A percentile compares a stretch with the other conserved stretches of the same genome.
phyloP scores from a whole-genome alignment of 106 monocot species.

The Posidonia australis region DNA sequence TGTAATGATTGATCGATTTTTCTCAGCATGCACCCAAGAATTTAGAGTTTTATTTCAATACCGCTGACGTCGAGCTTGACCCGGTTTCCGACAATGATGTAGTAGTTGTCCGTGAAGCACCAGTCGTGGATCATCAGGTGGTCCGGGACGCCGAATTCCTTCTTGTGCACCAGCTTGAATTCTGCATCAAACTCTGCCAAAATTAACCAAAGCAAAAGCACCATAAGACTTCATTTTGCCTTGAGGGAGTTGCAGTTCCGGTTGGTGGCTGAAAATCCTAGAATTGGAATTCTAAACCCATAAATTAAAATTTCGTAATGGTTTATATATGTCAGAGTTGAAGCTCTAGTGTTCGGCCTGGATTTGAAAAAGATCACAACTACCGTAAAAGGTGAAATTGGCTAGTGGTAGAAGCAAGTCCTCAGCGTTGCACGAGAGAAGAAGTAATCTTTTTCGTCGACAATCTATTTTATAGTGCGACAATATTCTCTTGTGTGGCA shows the following conservation, averaged over 20 bases:
- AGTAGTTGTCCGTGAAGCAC: slow-evolving; percentile 28
- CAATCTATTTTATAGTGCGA: slow-evolving; percentile 83
- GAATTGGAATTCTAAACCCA: no score
- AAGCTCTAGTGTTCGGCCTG: background rate
- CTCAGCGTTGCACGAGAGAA: slow-evolving; percentile 76
- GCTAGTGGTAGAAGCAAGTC: slow-evolving; percentile 93
- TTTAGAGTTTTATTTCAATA: background rate
- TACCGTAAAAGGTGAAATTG: slow-evolving; percentile 93
- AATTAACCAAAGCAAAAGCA: background rate
- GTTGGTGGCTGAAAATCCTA: no score
- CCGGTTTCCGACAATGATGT: slow-evolving; percentile 28
- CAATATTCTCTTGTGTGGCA: slow-evolving; percentile 72
- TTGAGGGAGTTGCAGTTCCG: no score
- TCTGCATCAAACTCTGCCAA: slow-evolving; percentile 24
- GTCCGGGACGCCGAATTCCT: slow-evolving; percentile 15
- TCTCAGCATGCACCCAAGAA: no score
- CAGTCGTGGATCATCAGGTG: slow-evolving; percentile 41
- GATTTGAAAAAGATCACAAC: background rate
- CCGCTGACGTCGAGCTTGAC: slow-evolving; percentile 31
- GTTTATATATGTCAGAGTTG: background rate
- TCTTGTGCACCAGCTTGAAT: slow-evolving; percentile 24
- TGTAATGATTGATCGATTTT: no score
- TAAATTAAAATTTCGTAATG: no score
- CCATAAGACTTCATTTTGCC: no score
- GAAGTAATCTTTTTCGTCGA: slow-evolving; percentile 43